These are phyloP conservation scores for Hygrophoropsis aurantiaca DNA, from an alignment of 768 basidiomycete genomes.

Conservation along the genomic window DNA sequence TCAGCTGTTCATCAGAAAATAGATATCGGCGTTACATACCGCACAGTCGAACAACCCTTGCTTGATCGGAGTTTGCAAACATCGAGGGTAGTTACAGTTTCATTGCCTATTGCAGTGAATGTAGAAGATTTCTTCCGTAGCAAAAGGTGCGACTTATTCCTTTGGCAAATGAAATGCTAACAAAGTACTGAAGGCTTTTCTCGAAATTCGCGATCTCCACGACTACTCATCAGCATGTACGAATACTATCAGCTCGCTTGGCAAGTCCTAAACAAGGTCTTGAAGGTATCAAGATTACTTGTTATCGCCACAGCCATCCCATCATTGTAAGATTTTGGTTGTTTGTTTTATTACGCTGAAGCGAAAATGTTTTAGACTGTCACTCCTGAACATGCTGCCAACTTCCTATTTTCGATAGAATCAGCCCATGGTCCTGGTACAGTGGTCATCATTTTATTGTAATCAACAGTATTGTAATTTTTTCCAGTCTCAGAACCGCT, in stretches of 20 bases:
- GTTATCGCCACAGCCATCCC: slow-evolving; percentile 46
- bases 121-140: slow-evolving; percentile 97
- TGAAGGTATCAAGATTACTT: slow-evolving; percentile 51
- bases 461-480: slow-evolving; percentile 6
- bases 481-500: slow-evolving; percentile 66
- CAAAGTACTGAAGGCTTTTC: slow-evolving; percentile 57
- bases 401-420: slow-evolving; percentile 80
- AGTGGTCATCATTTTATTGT: slow-evolving; percentile 4
- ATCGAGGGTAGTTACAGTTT: slow-evolving; percentile 57
- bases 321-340: slow-evolving; percentile 40
- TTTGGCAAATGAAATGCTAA: neutral
- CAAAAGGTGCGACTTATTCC: slow-evolving; percentile 51
- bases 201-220: slow-evolving; percentile 90
- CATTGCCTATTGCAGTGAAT: slow-evolving; percentile 86
- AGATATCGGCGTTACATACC: slow-evolving; percentile 65
- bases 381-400: slow-evolving; percentile 70
- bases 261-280: slow-evolving; percentile 42
- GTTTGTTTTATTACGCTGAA: slow-evolving; percentile 1
- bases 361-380: slow-evolving; percentile 54
- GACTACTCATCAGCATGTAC: slow-evolving; percentile 75
- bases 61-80: slow-evolving; percentile 54
- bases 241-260: slow-evolving; percentile 62
- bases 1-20: slow-evolving; percentile 61
- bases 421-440: slow-evolving; percentile 61
- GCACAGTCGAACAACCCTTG: slow-evolving; percentile 51